Base-by-base conservation (phyloP, 2,329 filamentous ascomycete genomes). In the Venturia aucupariae region DNA sequence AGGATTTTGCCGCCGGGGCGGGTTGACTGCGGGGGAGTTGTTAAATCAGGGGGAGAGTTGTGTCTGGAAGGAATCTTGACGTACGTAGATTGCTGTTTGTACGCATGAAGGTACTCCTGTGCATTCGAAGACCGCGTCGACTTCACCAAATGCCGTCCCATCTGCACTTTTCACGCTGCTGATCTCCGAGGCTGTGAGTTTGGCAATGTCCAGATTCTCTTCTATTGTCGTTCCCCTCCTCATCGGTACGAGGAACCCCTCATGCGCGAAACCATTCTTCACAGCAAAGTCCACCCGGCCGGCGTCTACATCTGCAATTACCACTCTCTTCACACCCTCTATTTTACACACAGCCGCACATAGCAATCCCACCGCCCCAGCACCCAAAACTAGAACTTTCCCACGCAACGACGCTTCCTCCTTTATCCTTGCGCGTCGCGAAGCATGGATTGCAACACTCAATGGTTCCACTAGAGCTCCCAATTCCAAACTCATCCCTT, bases 101-200 rank as follows among this genome's bases (percentile, higher is more conserved):
- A 90, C 86, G 72, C 88, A 90, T 0, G 83, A 80, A 67, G 89
- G 87, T 66, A 90, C 89, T 35, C 89, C 89, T 0, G 89, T 91
- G 71, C 88, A 91, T 74, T 92, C 89, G 68, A 91, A 91, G 0
- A 87, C 84, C 5, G 87, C 75, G 70, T 90, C 87, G 2, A 90
- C 73, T 11, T 57, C 51, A 4, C 51, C 51, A 2, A 57, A 27
- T 13, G 5, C 30, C 13, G 7, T 57, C n/a, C 32, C 39, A n/a
- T 38, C 32, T 24, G 30, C n/a, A 13, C 24, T 35, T 32, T 32
- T 46, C 24, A 32, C 76, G 92, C 90, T 41, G 68, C 79, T 86
- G 4, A 82, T 72, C 65, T 76, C 76, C 70, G 89, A 80, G 61
- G 88, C 86, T 60, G 76, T 77, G 68, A 88, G 91, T 27, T 91